These are phyloP conservation scores for Eleusine indica DNA, from an alignment of 176 grass and related monocot genomes.

Conservation along the genomic window DNA sequence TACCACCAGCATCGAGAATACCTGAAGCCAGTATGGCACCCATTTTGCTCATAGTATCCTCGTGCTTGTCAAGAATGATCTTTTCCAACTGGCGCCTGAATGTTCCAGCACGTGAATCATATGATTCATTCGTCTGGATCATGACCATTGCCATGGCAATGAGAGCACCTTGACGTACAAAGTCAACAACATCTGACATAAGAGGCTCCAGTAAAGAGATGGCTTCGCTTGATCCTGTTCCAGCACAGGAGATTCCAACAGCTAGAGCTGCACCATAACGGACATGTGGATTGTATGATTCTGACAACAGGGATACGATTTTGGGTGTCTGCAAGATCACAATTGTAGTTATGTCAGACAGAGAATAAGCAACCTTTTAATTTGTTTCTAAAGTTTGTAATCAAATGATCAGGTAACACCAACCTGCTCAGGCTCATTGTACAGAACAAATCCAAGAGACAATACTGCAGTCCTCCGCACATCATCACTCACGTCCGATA, in stretches of 20 bases:
- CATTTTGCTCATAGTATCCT: slow-evolving; percentile 96
- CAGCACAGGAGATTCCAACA: slow-evolving; percentile 83
- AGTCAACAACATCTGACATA: slow-evolving; percentile 79
- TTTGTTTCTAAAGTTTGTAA: background rate
- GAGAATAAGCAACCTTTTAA: background rate
- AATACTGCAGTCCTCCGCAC: slow-evolving; percentile 80
- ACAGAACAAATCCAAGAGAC: slow-evolving; percentile 89
- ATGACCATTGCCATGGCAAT: slow-evolving; percentile 93
- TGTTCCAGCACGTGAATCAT: slow-evolving; percentile 64
- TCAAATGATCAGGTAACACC: slow-evolving; percentile 1
- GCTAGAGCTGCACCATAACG: slow-evolving; percentile 88
- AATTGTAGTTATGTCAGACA: background rate
- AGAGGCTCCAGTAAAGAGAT: slow-evolving; percentile 88
- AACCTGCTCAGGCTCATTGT: slow-evolving; percentile 58
- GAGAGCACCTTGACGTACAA: slow-evolving; percentile 80
- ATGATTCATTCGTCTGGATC: slow-evolving; percentile 90
- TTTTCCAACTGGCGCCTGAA: slow-evolving; percentile 83
- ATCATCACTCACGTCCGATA: slow-evolving; percentile 85
- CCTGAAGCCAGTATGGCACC: slow-evolving; percentile 87
- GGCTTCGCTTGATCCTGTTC: slow-evolving; percentile 77
- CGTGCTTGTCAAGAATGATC: slow-evolving; percentile 82
- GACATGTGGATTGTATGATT: slow-evolving; percentile 91
- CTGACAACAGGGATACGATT: slow-evolving; percentile 81
- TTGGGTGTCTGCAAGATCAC: slow-evolving; percentile 59
- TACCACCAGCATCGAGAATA: slow-evolving; percentile 78